phyloP scores from a whole-genome alignment of 495 filamentous ascomycete species.

The Podospora conica region DNA sequence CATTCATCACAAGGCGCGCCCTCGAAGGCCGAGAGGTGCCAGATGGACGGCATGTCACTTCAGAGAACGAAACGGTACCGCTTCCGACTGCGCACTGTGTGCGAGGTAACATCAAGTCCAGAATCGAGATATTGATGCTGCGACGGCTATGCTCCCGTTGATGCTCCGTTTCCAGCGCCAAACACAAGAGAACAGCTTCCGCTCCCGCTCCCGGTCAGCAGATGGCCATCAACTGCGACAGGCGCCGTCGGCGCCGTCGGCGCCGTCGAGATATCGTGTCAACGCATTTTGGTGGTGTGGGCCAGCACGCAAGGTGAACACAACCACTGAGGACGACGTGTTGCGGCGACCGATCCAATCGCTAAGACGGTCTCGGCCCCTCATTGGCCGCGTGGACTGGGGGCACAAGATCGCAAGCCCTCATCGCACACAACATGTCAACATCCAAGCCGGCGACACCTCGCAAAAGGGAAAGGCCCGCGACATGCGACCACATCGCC shows the following conservation, averaged over 20 bases:
- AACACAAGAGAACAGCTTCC: background rate
- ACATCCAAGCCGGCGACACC: background rate
- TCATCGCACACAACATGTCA: background rate
- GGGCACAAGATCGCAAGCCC: background rate
- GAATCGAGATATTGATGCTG: background rate
- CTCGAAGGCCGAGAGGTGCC: background rate
- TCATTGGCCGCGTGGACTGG: slow-evolving; percentile 4
- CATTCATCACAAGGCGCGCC: background rate
- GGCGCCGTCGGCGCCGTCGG: background rate
- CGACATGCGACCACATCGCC: slow-evolving; percentile 12
- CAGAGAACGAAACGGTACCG: background rate
- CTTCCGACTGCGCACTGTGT: slow-evolving; percentile 4
- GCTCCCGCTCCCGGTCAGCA: background rate
- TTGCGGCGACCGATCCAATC: background rate
- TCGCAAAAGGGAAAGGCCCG: slow-evolving; percentile 10
- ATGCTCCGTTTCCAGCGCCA: background rate
- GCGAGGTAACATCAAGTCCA: slow-evolving; percentile 1
- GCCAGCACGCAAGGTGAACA: slow-evolving; percentile 5
- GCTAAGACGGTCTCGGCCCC: slow-evolving; percentile 5
- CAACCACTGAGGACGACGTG: background rate
- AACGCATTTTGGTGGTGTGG: background rate
- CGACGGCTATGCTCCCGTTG: slow-evolving; percentile 1
- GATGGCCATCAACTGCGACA: background rate
- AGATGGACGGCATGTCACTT: background rate
- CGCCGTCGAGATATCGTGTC: background rate